Evolutionary conservation across 208 protist species (phyloP).

Genomic region (Trypanosoma caninum): DNA sequence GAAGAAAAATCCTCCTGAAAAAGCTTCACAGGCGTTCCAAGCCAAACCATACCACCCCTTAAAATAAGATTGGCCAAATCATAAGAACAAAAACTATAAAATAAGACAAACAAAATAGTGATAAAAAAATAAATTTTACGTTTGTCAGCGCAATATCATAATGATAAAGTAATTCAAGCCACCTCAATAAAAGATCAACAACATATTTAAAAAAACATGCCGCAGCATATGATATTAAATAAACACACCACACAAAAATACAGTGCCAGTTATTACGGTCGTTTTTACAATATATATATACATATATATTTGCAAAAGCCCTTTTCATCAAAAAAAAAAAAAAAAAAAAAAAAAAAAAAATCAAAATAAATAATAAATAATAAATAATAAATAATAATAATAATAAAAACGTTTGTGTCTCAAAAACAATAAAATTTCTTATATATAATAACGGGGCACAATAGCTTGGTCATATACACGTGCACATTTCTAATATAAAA

Average conservation of each 20-base stretch:
- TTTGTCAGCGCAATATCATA: not conserved
- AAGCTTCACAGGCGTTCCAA: conserved; percentile 37
- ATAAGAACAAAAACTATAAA: not conserved
- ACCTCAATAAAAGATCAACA: not conserved
- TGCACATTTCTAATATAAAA: not conserved
- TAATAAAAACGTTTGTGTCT: no score
- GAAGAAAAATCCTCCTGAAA: conserved; percentile 39
- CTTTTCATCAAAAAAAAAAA: no score
- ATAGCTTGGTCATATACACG: not conserved
- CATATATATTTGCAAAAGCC: no score
- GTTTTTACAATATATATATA: no score
- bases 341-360: no score
- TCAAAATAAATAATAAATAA: no score
- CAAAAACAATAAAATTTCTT: not conserved
- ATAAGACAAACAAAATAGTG: not conserved
- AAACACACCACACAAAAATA: no score
- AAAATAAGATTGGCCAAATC: conserved; percentile 2
- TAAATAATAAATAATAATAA: no score
- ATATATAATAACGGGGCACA: not conserved
- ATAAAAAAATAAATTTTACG: not conserved
- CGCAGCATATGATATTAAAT: no score
- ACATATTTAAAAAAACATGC: not conserved
- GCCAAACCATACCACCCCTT: conserved; percentile 37
- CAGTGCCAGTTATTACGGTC: no score
- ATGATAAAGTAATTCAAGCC: not conserved